Base-by-base conservation (phyloP, 1,284 basidiomycete genomes). In the Heliocybe sulcata region DNA sequence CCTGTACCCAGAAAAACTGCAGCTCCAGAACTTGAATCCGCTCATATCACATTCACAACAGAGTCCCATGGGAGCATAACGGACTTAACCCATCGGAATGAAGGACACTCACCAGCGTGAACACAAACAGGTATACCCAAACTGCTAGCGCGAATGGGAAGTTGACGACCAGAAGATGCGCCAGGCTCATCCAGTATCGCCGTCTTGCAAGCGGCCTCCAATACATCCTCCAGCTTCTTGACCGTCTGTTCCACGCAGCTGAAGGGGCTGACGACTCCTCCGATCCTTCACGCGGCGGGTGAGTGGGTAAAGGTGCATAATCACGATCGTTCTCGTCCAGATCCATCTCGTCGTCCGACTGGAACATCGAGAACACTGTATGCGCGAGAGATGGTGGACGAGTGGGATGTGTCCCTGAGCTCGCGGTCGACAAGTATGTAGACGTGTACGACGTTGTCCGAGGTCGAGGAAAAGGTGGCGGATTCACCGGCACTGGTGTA, bases 91-190 rank as follows among this genome's bases (percentile, higher is more conserved):
- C 29, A 45, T 53, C 26, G 53, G 19, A 27, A 29, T 42, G 10
- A 52, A 58, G 38, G 53, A 31, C 25, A 74, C 83, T 62, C 62
- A 90, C 87, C 67, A 91, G 67, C 1, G 88, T 90, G 62, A 90
- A 86, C 22, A 87, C 81, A 60, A 91, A 88, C 4, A 88, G 72
- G 65, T 82, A 90, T 3, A 89, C 63, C 83, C 85, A 90, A 14
- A 86, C 83, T 19, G 73, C 62, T 55, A 91, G 69, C 10, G 86
- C 85, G 63, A 80, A 90, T 0, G 87, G 87, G 62, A 91, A 88
- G 67, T 91, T 91, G 59, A 91, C 53, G 20, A 86, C 69, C 52
- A 82, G 63, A 16, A 91, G 72, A 64, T 91, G 89, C 51, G 86
- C 76, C 19, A 87, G 68, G 0, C 87, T 72, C 29, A 73, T 67